Percentiles rank a stretch among this genome's conserved stretches.
Evolutionary conservation across 139 green algal genomes (phyloP).

Genomic region (Yamagishiella unicocca): DNA sequence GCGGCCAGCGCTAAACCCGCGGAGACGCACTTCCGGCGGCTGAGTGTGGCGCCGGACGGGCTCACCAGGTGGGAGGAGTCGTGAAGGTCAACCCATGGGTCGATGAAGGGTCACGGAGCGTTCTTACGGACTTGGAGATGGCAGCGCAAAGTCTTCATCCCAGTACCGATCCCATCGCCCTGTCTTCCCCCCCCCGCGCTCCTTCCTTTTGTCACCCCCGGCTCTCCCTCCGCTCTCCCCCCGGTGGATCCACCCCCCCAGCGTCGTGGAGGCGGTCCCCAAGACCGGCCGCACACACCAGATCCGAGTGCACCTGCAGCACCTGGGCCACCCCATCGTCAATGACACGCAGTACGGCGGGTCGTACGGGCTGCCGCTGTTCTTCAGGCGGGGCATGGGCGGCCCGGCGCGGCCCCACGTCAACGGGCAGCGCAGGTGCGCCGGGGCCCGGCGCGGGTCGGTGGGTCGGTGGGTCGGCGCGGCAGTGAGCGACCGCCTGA

Average conservation of each 20-base stretch:
- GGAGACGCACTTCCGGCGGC: slow-evolving; percentile 65
- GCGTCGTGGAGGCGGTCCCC: slow-evolving; percentile 58
- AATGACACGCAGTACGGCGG: slow-evolving; percentile 83
- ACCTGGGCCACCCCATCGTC: slow-evolving; percentile 77
- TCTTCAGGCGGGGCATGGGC: slow-evolving; percentile 50
- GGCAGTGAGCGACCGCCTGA: too few relatives aligned
- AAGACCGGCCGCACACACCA: slow-evolving; percentile 81
- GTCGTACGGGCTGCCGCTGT: slow-evolving; percentile 47
- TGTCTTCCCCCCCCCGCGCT: not conserved
- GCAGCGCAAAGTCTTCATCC: too few relatives aligned
- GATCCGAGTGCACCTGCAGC: slow-evolving; percentile 82
- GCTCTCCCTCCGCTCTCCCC: not conserved
- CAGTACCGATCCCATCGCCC: too few relatives aligned
- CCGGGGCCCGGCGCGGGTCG: too few relatives aligned
- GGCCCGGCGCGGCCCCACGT: slow-evolving; percentile 40
- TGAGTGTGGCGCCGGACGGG: slow-evolving; percentile 69
- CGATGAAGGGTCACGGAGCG: too few relatives aligned
- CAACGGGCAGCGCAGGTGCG: slow-evolving; percentile 38
- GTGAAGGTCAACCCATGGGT: not conserved
- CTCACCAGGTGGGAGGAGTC: slow-evolving; percentile 54
- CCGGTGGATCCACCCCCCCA: too few relatives aligned
- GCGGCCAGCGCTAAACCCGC: slow-evolving; percentile 28
- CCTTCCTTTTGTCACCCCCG: not conserved
- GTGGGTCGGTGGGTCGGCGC: too few relatives aligned
- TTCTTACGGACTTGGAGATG: too few relatives aligned